Percentiles rank a stretch among this genome's conserved stretches.
Evolutionary conservation across 768 basidiomycete species (phyloP).

Genomic region (Tulasnella sp.): DNA sequence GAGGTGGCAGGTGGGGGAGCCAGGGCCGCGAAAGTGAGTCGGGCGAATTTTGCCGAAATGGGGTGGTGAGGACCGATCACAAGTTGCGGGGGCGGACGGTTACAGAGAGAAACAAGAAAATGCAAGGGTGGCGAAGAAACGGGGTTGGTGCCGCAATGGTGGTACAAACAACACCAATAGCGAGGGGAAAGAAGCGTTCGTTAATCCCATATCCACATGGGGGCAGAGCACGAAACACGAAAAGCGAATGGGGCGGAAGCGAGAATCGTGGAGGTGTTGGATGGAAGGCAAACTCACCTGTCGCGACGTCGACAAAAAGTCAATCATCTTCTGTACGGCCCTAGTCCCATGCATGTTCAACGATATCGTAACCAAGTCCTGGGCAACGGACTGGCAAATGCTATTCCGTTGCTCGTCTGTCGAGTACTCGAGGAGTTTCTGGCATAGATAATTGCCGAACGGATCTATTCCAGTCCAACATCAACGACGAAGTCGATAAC

Average conservation of each 20-base stretch:
- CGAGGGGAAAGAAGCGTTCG: background rate
- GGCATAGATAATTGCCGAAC: slow-evolving; percentile 98
- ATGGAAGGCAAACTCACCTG: slow-evolving; percentile 50
- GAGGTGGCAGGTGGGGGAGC: too few relatives aligned
- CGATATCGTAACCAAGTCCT: slow-evolving; percentile 94
- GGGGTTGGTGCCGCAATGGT: too few relatives aligned
- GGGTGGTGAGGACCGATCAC: background rate
- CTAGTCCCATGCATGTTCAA: slow-evolving; percentile 99
- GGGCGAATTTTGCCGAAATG: background rate
- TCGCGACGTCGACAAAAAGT: slow-evolving; percentile 88
- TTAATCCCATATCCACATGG: slow-evolving; percentile 5
- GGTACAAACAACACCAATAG: background rate
- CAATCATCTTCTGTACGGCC: slow-evolving; percentile 99
- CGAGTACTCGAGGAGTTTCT: slow-evolving; percentile 92
- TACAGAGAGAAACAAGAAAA: slow-evolving; percentile 16
- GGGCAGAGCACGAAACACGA: background rate
- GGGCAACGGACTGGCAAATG: slow-evolving; percentile 94
- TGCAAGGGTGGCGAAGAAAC: too few relatives aligned
- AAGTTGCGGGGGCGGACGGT: slow-evolving; percentile 36
- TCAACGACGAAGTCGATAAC: too few relatives aligned
- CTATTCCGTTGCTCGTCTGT: slow-evolving; percentile 95
- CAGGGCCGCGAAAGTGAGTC: too few relatives aligned
- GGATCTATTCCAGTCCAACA: slow-evolving; percentile 80
- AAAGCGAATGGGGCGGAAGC: background rate
- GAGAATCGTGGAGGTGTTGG: background rate